phyloP scores from a whole-genome alignment of 2,329 filamentous ascomycete genomes.

The Ceratocystis papillata region DNA sequence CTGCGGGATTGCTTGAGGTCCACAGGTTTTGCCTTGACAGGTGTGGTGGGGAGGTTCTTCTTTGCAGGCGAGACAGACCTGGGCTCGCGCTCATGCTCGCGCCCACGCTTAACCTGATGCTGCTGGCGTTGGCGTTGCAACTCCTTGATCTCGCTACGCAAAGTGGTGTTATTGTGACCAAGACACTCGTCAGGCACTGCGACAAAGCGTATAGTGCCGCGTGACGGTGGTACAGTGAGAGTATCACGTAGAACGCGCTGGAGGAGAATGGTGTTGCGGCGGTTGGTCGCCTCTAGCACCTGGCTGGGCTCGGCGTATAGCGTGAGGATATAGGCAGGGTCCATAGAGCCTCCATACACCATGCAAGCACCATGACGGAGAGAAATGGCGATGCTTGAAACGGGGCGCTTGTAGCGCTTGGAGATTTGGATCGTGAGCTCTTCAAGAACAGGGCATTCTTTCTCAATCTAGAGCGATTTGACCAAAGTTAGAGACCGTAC shows the following conservation, averaged over 20 bases:
- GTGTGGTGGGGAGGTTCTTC: not conserved
- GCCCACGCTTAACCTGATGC: slow-evolving; percentile 32
- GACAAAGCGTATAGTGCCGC: slow-evolving; percentile 64
- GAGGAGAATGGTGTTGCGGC: slow-evolving; percentile 66
- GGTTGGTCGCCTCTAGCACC: slow-evolving; percentile 64
- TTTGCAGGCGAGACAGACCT: not conserved
- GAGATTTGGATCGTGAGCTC: slow-evolving; percentile 64
- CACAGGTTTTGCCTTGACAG: not conserved
- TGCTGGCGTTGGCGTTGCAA: slow-evolving; percentile 30
- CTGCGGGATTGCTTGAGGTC: not conserved
- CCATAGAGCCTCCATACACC: slow-evolving; percentile 61
- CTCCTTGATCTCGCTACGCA: slow-evolving; percentile 56
- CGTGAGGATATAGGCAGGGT: slow-evolving; percentile 68
- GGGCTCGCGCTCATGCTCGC: not conserved
- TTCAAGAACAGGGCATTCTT: slow-evolving; percentile 64
- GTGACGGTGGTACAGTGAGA: slow-evolving; percentile 52
- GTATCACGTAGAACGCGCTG: slow-evolving; percentile 64
- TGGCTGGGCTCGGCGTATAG: slow-evolving; percentile 59
- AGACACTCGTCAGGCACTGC: slow-evolving; percentile 60
- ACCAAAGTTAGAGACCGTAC: not conserved
- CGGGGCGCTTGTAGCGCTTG: slow-evolving; percentile 61
- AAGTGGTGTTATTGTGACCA: slow-evolving; percentile 59
- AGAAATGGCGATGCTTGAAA: slow-evolving; percentile 62
- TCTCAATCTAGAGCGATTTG: slow-evolving; percentile 48
- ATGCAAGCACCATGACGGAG: slow-evolving; percentile 67